Conservation (phyloP, 2,329 filamentous ascomycete genomes). For the Cladosporium sp. region DNA sequence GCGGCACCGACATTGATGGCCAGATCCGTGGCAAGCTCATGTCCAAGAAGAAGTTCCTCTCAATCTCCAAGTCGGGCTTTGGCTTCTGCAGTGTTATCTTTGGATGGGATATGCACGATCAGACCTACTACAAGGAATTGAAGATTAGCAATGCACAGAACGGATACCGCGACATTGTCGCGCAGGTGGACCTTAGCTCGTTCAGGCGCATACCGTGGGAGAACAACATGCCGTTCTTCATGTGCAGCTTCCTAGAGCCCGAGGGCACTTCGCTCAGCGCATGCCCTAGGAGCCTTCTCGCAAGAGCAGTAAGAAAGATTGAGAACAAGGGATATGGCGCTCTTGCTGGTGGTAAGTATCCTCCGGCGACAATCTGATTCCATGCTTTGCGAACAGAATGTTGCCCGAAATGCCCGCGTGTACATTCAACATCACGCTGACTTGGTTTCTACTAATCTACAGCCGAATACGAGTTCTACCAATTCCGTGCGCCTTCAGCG, state of each 20-base stretch:
- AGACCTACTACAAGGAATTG: conserved; percentile 83
- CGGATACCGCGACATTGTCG: conserved; percentile 83
- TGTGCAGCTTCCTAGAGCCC: conserved; percentile 81
- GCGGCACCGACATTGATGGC: conserved; percentile 84
- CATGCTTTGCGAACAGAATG: neutral
- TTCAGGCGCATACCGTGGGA: conserved; percentile 92
- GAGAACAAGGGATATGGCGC: conserved; percentile 71
- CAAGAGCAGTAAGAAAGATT: conserved; percentile 67
- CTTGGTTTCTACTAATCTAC: conserved; percentile 23
- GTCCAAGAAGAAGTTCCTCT: conserved; percentile 90
- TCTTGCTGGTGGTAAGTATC: conserved; percentile 78
- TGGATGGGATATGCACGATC: conserved; percentile 96
- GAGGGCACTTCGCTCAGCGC: conserved; percentile 71
- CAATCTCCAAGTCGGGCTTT: conserved; percentile 77
- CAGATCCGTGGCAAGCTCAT: conserved; percentile 86
- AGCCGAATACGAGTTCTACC: conserved; percentile 97
- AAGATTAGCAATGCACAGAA: conserved; percentile 88
- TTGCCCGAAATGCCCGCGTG: conserved; percentile 3
- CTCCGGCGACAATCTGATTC: neutral
- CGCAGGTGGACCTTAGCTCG: conserved; percentile 73
- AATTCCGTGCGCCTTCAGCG: conserved; percentile 69
- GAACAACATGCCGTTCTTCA: conserved; percentile 79
- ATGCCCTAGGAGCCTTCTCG: conserved; percentile 77
- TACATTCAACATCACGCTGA: conserved; percentile 26
- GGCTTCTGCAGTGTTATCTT: conserved; percentile 95